A percentile compares a stretch with the other conserved stretches of the same genome.
These are phyloP conservation scores for Cyclostephanos invisitatus DNA, from an alignment of 108 stramenopile species.

Conservation along the genomic window DNA sequence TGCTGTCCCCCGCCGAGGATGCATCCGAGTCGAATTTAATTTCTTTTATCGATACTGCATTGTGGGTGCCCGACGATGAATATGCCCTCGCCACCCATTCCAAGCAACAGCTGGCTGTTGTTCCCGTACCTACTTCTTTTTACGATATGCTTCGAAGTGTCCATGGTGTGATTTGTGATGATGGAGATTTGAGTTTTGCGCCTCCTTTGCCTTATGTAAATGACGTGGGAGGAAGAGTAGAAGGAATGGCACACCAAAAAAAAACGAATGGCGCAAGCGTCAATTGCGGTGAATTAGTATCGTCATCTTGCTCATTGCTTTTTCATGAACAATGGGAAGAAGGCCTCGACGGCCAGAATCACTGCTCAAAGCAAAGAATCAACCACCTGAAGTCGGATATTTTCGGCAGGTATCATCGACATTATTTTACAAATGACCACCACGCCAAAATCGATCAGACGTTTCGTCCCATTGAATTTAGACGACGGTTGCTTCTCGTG, in stretches of 20 bases:
- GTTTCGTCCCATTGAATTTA: slow-evolving; percentile 72
- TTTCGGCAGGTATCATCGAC: slow-evolving; percentile 8
- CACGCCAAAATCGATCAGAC: not conserved
- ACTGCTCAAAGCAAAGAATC: not conserved
- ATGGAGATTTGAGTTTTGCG: slow-evolving; percentile 60
- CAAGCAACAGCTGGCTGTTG: slow-evolving; percentile 13
- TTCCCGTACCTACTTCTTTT: slow-evolving; percentile 30
- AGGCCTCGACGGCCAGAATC: not conserved
- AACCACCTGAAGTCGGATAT: not conserved
- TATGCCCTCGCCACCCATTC: not conserved
- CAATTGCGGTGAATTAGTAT: not conserved
- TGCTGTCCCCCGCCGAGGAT: slow-evolving; percentile 11
- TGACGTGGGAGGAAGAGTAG: not conserved
- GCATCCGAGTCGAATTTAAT: slow-evolving; percentile 13
- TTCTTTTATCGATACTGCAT: slow-evolving; percentile 11
- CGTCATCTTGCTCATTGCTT: slow-evolving; percentile 16
- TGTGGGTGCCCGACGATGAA: slow-evolving; percentile 6
- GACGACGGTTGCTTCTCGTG: slow-evolving; percentile 47
- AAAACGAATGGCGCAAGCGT: not conserved
- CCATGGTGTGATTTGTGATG: slow-evolving; percentile 71
- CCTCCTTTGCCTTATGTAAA: slow-evolving; percentile 33
- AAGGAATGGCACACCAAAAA: not conserved
- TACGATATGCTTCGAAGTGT: slow-evolving; percentile 53
- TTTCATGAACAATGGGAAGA: slow-evolving; percentile 28
- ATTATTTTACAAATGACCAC: not conserved